Conservation (phyloP, 2,329 filamentous ascomycete genomes). For the Hirsutella thompsonii region DNA sequence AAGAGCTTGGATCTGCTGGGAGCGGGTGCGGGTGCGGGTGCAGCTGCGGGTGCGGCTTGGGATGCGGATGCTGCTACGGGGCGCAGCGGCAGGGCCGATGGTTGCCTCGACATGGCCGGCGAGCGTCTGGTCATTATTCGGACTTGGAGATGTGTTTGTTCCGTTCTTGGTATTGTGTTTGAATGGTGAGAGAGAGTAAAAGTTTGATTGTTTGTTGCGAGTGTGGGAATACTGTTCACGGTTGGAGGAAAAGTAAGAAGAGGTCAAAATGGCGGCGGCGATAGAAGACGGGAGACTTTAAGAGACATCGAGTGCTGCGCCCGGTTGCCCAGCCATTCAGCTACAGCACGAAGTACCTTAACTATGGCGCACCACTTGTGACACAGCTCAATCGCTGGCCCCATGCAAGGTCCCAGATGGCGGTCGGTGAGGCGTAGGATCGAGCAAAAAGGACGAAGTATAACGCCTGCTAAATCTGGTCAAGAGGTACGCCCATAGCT, state of each 20-base stretch:
- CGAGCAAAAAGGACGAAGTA: no score
- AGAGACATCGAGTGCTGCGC: background rate
- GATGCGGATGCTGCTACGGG: constrained; percentile 18
- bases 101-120: constrained; percentile 28
- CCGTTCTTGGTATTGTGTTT: background rate
- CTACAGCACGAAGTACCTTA: no score
- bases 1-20: constrained; percentile 28
- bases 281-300: background rate
- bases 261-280: no score
- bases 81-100: constrained; percentile 31
- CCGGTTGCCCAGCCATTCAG: no score
- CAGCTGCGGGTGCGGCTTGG: constrained; percentile 13
- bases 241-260: no score
- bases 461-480: no score
- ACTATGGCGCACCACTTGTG: no score
- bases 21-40: constrained; percentile 10
- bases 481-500: no score
- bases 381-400: no score
- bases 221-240: no score
- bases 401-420: no score
- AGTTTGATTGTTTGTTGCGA: background rate
- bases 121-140: constrained; percentile 18
- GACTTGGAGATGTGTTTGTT: background rate
- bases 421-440: no score
- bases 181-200: background rate